Evolutionary conservation across 2,329 filamentous ascomycete genomes (phyloP).

Genomic region (Ceratocystis colombiana): DNA sequence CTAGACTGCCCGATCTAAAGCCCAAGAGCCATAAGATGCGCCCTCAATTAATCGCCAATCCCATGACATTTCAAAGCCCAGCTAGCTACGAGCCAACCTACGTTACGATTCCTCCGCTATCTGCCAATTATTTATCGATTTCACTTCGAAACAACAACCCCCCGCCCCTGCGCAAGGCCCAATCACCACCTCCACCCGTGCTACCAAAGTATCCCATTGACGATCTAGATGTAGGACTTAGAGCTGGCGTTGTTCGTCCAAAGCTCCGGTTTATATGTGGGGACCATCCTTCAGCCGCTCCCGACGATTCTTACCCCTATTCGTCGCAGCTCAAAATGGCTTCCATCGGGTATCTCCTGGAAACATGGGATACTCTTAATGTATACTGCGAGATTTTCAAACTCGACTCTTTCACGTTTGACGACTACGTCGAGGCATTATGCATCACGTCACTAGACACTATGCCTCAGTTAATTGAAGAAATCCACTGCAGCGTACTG

Average conservation of each 20-base stretch:
- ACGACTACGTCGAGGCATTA: constrained; percentile 88
- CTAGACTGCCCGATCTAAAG: constrained; percentile 61
- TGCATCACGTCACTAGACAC: constrained; percentile 61
- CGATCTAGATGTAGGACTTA: constrained; percentile 70
- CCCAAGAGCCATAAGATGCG: constrained; percentile 43
- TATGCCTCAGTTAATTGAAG: constrained; percentile 75
- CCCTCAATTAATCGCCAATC: constrained; percentile 23
- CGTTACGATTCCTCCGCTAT: constrained; percentile 23
- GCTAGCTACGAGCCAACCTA: constrained; percentile 24
- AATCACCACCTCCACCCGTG: constrained; percentile 53
- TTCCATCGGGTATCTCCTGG: constrained; percentile 73
- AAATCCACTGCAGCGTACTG: constrained; percentile 82
- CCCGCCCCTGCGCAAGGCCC: constrained; percentile 33
- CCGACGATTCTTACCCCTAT: constrained; percentile 12
- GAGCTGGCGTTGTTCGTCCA: constrained; percentile 58
- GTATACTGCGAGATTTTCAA: constrained; percentile 95
- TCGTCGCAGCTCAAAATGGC: constrained; percentile 56
- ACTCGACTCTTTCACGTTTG: constrained; percentile 93
- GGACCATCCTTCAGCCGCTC: constrained; percentile 43
- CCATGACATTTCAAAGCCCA: constrained; percentile 19
- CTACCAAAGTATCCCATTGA: constrained; percentile 92
- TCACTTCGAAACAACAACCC: constrained; percentile 29
- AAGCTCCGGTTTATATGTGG: constrained; percentile 65
- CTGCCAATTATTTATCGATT: constrained; percentile 23
- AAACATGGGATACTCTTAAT: constrained; percentile 94